Evolutionary conservation across 352 stramenopile genomes (phyloP), one percentile per base, ranked within the genome.

Genomic region (Pythium phragmiticola): DNA sequence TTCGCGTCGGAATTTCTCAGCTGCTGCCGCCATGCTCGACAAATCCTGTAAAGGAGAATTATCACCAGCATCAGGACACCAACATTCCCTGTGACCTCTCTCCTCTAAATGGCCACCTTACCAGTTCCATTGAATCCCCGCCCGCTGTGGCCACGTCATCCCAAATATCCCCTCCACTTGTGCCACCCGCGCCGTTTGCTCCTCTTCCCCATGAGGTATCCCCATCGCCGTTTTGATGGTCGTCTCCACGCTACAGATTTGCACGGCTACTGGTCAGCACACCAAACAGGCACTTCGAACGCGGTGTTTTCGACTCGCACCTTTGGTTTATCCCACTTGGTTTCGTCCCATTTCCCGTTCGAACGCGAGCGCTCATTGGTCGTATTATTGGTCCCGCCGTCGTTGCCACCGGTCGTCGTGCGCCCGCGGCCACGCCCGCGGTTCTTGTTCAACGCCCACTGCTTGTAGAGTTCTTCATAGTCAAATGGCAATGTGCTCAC

Each of bases 381-480:
- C 28, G 74, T 67, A 26, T 50, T 46, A 34, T 60, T 69, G 9
- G 34, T 39, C 11, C 70, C 73, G 21, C 69, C 70, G 17, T 66
- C 62, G 43, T 53, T 66, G 9, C 48, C 57, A 23, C 54, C 73
- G 37, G 68, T 64, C 30, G 76, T 78, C 23, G 78, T 78, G n/a
- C 85, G 79, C 12, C 85, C 85, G 30, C 84, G 80, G 2, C 87
- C 87, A 17, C 87, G 82, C 3, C 84, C 85, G 13, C 84, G 85
- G 57, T 91, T 94, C 55, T 83, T 83, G 60, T 91, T 93, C 23
- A 89, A 60, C 34, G 82, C 77, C 85, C 84, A 94, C 66, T 94
- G 84, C 60, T 95, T 92, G 69, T 93, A 93, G 48, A 95, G 86
- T 66, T 94, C 87, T 60, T 92, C 82, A 57, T 92, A 91, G 72